Base-by-base conservation (phyloP, 108 stramenopile genomes). In the Pseudonitzschia pungens region DNA sequence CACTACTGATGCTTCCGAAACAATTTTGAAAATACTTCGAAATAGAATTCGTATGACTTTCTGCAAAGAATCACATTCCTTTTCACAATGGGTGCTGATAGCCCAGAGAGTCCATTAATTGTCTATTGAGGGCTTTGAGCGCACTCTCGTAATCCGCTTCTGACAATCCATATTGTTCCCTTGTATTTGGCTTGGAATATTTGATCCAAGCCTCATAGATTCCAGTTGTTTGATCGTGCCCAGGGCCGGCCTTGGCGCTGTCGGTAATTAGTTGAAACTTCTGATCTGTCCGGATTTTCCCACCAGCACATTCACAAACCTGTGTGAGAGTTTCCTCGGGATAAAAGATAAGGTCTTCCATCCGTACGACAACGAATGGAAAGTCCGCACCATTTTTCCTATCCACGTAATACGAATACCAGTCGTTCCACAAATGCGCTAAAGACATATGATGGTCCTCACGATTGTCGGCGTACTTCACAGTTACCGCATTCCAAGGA, bases 291-390 rank as follows among this genome's bases (percentile, higher is more conserved):
- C 85, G 70, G 67, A 88, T 86, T 70, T 76, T 58, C 51, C 95
- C 95, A 42, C 91, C 93, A 0, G 86, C 91, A 71, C 93, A 95
- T 45, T 75, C 78, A 80, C 93, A 95, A n/a, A 91, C 73, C 36
- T 59, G 54, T 28, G 64, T 74, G 4, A 77, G 74, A 3, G 79
- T 80, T 69, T 84, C 81, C 60, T 84, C 64, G 16, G 79, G 84
- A 70, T 83, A 83, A 69, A 88, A 92, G 4, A 87, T 75, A 40
- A 89, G 55, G 67, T 84, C 83, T 76, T 89, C 89, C 72, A 83
- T 83, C 8, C 89, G 82, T 26, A 89, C 69, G 15, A 85, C 84
- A 22, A 89, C 16, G 22, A 69, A 73, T 22, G 89, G 89, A 79
- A 88, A 90, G 20, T 59, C 60, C 12, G 11, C 60, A 14, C 33